A percentile compares a stretch with the other conserved stretches of the same genome.
phyloP scores from a whole-genome alignment of 768 basidiomycete species.

The Agaricus subrufescens region DNA sequence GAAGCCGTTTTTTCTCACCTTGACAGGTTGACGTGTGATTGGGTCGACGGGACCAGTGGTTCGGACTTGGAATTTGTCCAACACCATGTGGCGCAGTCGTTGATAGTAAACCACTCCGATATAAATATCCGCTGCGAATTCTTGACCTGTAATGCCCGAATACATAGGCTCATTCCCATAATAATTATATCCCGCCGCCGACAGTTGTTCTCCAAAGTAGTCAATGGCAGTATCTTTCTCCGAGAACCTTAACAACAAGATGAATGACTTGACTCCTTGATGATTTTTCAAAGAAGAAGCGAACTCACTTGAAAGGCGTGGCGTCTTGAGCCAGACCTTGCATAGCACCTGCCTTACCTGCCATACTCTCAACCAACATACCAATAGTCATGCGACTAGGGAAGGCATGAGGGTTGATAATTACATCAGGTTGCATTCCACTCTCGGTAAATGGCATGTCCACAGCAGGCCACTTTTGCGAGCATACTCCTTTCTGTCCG shows the following conservation, averaged over 20 bases:
- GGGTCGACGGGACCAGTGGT: constrained; percentile 98
- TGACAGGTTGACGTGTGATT: constrained; percentile 93
- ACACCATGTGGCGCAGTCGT: constrained; percentile 97
- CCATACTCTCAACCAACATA: constrained; percentile 99
- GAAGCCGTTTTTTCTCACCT: constrained; percentile 44
- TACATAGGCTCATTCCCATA: constrained; percentile 99
- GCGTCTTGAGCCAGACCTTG: constrained; percentile 98
- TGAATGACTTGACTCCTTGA: constrained; percentile 4
- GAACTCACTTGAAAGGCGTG: constrained; percentile 89
- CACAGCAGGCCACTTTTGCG: constrained; percentile 96
- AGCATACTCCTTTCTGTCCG: constrained; percentile 99
- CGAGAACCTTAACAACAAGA: constrained; percentile 59
- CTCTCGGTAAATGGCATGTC: constrained; percentile 99
- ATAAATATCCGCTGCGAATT: constrained; percentile 98
- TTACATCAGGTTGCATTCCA: constrained; percentile 98
- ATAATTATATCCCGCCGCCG: constrained; percentile 95
- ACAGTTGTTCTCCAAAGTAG: constrained; percentile 94
- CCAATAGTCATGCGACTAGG: constrained; percentile 99
- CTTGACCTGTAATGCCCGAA: constrained; percentile 97
- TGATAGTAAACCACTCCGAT: constrained; percentile 99
- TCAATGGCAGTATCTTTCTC: constrained; percentile 97
- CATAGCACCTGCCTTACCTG: constrained; percentile 98
- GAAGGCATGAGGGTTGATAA: constrained; percentile 99
- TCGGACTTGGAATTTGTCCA: constrained; percentile 99
- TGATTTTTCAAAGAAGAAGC: constrained; percentile 5